Base-by-base conservation (phyloP, 2,329 filamentous ascomycete species). In the Cadophora luteo-olivacea region DNA sequence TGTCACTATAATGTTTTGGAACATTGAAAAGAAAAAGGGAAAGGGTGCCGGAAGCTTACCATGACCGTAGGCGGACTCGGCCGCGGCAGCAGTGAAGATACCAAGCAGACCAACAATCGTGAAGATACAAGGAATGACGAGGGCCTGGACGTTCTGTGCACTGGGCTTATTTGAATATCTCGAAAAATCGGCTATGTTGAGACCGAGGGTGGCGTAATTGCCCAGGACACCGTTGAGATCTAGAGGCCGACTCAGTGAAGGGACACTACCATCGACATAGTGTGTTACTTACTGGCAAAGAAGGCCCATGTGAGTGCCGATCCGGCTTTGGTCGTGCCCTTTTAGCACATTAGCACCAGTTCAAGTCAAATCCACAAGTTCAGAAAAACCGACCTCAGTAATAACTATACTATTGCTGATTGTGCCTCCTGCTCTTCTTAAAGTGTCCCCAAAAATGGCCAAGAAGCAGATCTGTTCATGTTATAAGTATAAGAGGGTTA, bases 31-130 rank as follows among this genome's bases (percentile, higher is more conserved):
- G 29, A 29, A 38, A 8, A 38, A 11, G 36, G 14, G 7, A 38
- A 14, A 9, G 36, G 36, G 36, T 14, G 8, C 36, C 36, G 9
- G 36, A 14, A 11, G 14, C 36, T 14, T 38, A 38, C 36, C 36
- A 66, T 66, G 83, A 61, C 85, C 86, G 65, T 85, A 86, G 66
- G 86, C 83, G 12, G 84, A 81, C 45, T 82, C 80, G 29, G 82
- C 82, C 9, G 87, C 86, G 0, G 85, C 86, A 0, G 87, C 85
- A 22, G 86, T 85, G 32, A 88, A 81, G 72, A 89, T 88, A 38
- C 88, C 88, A 69, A 86, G 79, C 2, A 84, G 69, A 19, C 75
- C 74, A 58, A 75, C 76, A 4, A 76, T 60, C 0, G 77, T 77
- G 65, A 78, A 77, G 45, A 75, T 73, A 2, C 75, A 69, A 0